A percentile compares a stretch with the other conserved stretches of the same genome.
These are phyloP conservation scores for Arabidopsis hybrid DNA, from an alignment of 441 rosid species.

Conservation along the genomic window DNA sequence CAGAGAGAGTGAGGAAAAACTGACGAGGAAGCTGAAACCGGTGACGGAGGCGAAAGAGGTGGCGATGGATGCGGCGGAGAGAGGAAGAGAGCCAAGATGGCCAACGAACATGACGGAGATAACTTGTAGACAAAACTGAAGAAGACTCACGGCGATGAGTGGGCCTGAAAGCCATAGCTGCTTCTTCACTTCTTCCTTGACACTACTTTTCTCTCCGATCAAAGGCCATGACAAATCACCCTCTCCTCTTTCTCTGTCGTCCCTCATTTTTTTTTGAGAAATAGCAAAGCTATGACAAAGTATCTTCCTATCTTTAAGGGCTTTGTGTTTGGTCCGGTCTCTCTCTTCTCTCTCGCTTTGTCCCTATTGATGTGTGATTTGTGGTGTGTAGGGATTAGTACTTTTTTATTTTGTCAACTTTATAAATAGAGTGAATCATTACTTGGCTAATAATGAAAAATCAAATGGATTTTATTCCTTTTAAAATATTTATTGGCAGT, in stretches of 20 bases:
- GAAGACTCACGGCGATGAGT: slow-evolving; percentile 60
- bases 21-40: slow-evolving; percentile 67
- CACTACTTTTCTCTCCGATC: slow-evolving; percentile 20
- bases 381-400: not conserved
- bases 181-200: slow-evolving; percentile 58
- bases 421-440: not conserved
- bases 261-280: slow-evolving; percentile 19
- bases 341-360: not conserved
- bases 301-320: slow-evolving; percentile 9
- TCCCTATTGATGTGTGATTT: slow-evolving; percentile 18
- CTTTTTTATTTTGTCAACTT: not conserved
- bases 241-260: slow-evolving; percentile 8
- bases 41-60: slow-evolving; percentile 76
- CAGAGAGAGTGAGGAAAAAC: slow-evolving; percentile 24
- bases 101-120: slow-evolving; percentile 80
- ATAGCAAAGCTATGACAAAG: slow-evolving; percentile 12
- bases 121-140: slow-evolving; percentile 66
- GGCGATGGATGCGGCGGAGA: slow-evolving; percentile 73
- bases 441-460: too few species aligned
- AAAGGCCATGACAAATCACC: slow-evolving; percentile 25
- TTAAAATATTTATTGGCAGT: too few species aligned
- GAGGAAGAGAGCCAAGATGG: slow-evolving; percentile 72
- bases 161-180: slow-evolving; percentile 73
- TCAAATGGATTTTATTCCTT: too few species aligned
- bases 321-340: slow-evolving; percentile 17